Percentiles rank a stretch among this genome's conserved stretches.
phyloP scores from a whole-genome alignment of 2,329 filamentous ascomycete genomes.

The Aspergillus sojae region DNA sequence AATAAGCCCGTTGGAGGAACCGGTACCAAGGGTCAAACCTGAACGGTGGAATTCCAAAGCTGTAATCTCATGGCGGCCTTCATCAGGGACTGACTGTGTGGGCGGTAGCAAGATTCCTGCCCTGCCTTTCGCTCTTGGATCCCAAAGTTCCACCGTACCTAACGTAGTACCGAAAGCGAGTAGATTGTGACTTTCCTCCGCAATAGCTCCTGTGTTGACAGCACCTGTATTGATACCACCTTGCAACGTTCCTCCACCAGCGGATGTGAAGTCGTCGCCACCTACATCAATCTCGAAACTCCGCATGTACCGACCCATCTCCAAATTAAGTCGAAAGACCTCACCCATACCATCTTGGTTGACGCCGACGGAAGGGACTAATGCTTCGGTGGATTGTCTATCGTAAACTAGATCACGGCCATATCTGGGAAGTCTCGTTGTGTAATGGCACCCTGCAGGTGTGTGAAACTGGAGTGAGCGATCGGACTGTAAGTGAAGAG shows the following conservation, averaged over 20 bases:
- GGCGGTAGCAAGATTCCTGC: constrained; percentile 73
- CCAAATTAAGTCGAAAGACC: constrained; percentile 89
- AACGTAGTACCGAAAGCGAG: constrained; percentile 91
- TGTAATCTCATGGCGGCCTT: constrained; percentile 68
- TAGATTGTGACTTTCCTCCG: constrained; percentile 85
- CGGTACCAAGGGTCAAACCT: constrained; percentile 81
- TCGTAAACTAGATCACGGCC: constrained; percentile 89
- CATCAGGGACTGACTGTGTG: constrained; percentile 39
- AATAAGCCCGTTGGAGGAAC: constrained; percentile 84
- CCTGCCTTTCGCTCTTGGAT: constrained; percentile 78
- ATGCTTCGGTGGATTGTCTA: constrained; percentile 75
- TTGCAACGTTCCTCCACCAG: constrained; percentile 75
- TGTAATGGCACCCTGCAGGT: constrained; percentile 82
- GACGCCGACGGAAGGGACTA: constrained; percentile 85
- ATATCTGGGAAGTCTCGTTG: constrained; percentile 87
- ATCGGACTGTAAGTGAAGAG: constrained; percentile 88
- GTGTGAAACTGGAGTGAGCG: constrained; percentile 92
- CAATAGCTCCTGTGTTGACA: constrained; percentile 84
- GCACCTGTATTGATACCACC: constrained; percentile 82
- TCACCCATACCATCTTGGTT: constrained; percentile 86
- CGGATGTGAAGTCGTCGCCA: constrained; percentile 69
- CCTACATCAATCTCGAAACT: constrained; percentile 91
- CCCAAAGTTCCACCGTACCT: constrained; percentile 98
- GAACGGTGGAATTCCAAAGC: constrained; percentile 83
- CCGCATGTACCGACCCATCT: constrained; percentile 90